phyloP scores from a whole-genome alignment of 768 basidiomycete species.

The Bullera alba region DNA sequence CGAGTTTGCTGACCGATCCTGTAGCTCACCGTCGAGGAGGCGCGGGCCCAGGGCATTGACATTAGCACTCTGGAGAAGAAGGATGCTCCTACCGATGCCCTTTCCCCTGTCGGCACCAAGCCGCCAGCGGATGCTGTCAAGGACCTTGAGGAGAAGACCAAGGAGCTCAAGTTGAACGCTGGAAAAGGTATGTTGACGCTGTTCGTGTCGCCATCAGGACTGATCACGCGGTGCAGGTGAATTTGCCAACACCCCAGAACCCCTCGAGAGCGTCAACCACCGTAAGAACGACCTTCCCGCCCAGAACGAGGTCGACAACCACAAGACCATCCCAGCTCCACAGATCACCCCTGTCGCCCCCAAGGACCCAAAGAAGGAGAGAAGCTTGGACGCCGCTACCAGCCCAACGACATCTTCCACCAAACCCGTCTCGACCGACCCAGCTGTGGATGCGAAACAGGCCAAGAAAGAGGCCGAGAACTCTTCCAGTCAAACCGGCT shows the following conservation, averaged over 20 bases:
- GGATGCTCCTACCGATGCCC: slow-evolving; percentile 25
- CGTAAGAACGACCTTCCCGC: slow-evolving; percentile 31
- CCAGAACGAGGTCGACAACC: slow-evolving; percentile 41
- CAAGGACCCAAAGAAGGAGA: slow-evolving; percentile 37
- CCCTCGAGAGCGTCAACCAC: slow-evolving; percentile 5
- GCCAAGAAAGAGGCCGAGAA: slow-evolving; percentile 34
- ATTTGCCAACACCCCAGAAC: slow-evolving; percentile 4
- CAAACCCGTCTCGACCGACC: slow-evolving; percentile 27
- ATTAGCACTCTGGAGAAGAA: slow-evolving; percentile 23
- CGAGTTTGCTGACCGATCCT: slow-evolving; percentile 2
- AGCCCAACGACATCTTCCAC: slow-evolving; percentile 19
- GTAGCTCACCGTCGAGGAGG: slow-evolving; percentile 42
- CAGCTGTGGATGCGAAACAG: slow-evolving; percentile 21
- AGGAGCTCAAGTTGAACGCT: slow-evolving; percentile 21
- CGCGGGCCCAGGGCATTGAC: slow-evolving; percentile 38
- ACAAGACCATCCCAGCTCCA: slow-evolving; percentile 38
- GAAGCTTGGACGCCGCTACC: slow-evolving; percentile 17
- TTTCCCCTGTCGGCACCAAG: slow-evolving; percentile 20
- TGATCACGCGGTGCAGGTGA: not conserved
- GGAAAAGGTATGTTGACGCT: not conserved
- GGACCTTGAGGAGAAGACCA: slow-evolving; percentile 29
- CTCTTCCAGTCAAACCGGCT: slow-evolving; percentile 12
- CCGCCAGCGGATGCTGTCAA: slow-evolving; percentile 25
- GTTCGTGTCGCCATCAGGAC: not conserved
- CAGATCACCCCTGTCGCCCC: slow-evolving; percentile 32